These are phyloP conservation scores for Symbiodinium pilosum DNA, from an alignment of 73 alveolate species.

Conservation along the genomic window DNA sequence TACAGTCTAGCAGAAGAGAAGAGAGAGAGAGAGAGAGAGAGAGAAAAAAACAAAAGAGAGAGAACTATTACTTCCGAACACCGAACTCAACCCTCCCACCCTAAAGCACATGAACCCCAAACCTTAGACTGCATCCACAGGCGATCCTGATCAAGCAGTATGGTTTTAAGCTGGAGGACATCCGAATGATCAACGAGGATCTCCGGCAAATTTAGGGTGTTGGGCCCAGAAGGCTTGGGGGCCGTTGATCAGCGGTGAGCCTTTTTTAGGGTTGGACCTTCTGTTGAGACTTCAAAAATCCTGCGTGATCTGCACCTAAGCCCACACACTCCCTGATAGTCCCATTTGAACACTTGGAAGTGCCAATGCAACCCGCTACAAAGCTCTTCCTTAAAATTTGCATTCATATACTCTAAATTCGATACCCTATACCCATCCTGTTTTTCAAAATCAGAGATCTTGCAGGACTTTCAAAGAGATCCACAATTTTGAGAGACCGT, in stretches of 20 bases:
- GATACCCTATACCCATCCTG: background rate
- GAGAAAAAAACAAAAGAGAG: too few species aligned
- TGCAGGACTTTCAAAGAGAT: background rate
- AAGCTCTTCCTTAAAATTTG: background rate
- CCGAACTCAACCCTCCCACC: background rate
- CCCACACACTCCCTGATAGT: background rate
- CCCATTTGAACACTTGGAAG: background rate
- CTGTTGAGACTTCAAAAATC: background rate
- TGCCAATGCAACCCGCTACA: background rate
- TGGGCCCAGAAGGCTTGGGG: background rate
- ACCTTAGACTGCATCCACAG: background rate
- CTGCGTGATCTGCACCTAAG: background rate
- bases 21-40: too few species aligned
- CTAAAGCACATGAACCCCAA: background rate
- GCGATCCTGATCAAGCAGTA: conserved; percentile 50
- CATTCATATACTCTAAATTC: background rate
- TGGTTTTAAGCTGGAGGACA: conserved; percentile 73
- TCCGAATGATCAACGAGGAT: conserved; percentile 62
- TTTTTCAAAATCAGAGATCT: too few species aligned
- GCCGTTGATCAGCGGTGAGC: background rate
- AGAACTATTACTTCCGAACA: background rate
- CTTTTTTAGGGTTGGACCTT: background rate
- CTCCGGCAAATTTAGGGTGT: too few species aligned
- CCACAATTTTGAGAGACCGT: too few species aligned
- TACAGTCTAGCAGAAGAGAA: too few species aligned